Evolutionary conservation across 169 alveolate genomes (phyloP), one percentile per base, ranked within the genome.

Genomic region (Blepharisma undulans): DNA sequence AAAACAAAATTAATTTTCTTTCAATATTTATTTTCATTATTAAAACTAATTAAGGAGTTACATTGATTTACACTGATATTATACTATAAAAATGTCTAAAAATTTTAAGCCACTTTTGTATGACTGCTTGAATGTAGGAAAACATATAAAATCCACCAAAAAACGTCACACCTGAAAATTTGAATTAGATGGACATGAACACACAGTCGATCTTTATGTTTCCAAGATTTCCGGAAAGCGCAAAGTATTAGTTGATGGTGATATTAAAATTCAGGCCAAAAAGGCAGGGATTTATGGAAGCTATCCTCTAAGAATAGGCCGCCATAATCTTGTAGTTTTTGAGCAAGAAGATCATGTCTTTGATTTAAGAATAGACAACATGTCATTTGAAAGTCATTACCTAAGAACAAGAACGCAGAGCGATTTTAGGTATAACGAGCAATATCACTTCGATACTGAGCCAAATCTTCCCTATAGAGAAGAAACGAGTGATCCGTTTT

Each of bases 111-210:
- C 89, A 21, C 77, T 82, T 5, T 82, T 72, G 25, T 82, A 22
- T 78, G 78, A 82, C 74, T 32, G 29, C 33, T 25, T 21, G 29
- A 82, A 82, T 82, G 89, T 82, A 22, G 89, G 89, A 25, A 82
- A 82, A 22, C 27, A 30, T n/a, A 36, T 33, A 21, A 82, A 82
- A 59, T 48, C 78, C 36, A 25, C 89, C 12, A 82, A 82, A 32
- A 59, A 36, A 30, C 27, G 89, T 19, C 60, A 32, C 34, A 36
- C 19, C 25, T 82, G 89, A 30, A 82, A 82, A 30, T 33, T 82
- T 22, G 89, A 82, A 36, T 79, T 82, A 14, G 89, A 82, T 10
- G 29, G 77, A 32, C 33, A 82, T 1, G 89, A 82, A 10, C 77
- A 36, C n/a, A 32, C 29, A 82, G 29, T 82, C 10, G 89, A 82